Percentiles rank a stretch among this genome's conserved stretches.
Conservation (phyloP, 2,329 filamentous ascomycete species). For the Cucurbitaria berberidis region DNA sequence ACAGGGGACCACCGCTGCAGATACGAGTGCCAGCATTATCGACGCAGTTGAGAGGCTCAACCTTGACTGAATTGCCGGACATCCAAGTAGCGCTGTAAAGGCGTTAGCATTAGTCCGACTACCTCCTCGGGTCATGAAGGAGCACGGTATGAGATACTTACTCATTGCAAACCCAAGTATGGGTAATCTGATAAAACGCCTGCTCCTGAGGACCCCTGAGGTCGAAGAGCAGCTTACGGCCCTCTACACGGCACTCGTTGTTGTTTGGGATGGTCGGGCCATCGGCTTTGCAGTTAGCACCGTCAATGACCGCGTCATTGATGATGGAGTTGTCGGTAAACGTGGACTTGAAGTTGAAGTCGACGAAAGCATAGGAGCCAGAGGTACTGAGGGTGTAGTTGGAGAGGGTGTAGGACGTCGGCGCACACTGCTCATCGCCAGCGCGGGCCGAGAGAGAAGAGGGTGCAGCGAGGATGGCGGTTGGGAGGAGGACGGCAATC, state of each 20-base stretch:
- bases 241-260: slow-evolving; percentile 27
- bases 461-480: slow-evolving; percentile 24
- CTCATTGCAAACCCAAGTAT: slow-evolving; percentile 39
- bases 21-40: slow-evolving; percentile 3
- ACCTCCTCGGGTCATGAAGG: neutral
- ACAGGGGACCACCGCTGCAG: slow-evolving; percentile 14
- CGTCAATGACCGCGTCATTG: slow-evolving; percentile 23
- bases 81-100: slow-evolving; percentile 24
- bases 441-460: slow-evolving; percentile 12
- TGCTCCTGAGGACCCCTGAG: slow-evolving; percentile 22
- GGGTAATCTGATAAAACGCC: slow-evolving; percentile 33
- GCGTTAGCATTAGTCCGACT: neutral
- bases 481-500: slow-evolving; percentile 24
- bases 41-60: slow-evolving; percentile 19
- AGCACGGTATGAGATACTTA: slow-evolving; percentile 16
- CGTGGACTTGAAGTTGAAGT: slow-evolving; percentile 32
- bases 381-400: slow-evolving; percentile 27
- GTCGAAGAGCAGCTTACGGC: slow-evolving; percentile 29
- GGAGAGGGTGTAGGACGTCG: slow-evolving; percentile 33
- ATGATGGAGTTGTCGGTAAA: slow-evolving; percentile 23
- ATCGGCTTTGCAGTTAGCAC: slow-evolving; percentile 26
- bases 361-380: slow-evolving; percentile 17
- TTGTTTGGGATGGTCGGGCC: slow-evolving; percentile 22
- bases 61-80: slow-evolving; percentile 22
- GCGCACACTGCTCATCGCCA: slow-evolving; percentile 22